Percentiles rank a stretch among this genome's conserved stretches.
phyloP scores from a whole-genome alignment of 225 moss, liverwort and hornwort genomes.

The Takakia lepidozioides region DNA sequence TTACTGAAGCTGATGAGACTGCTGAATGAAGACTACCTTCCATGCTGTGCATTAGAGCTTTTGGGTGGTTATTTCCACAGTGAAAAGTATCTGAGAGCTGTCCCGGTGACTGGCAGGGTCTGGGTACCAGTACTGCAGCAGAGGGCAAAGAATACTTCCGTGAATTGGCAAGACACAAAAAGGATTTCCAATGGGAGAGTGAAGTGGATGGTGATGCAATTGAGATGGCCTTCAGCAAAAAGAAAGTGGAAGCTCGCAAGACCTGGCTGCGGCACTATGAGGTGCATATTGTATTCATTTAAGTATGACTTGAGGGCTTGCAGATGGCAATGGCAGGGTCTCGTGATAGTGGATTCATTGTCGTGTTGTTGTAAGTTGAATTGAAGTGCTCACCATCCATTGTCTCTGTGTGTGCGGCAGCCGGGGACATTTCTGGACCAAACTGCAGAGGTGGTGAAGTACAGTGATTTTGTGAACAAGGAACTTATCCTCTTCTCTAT shows the following conservation, averaged over 20 bases:
- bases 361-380: neutral
- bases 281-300: too few species aligned
- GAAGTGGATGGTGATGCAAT: constrained; percentile 90
- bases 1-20: too few species aligned
- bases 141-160: constrained; percentile 97
- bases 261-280: constrained; percentile 91
- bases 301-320: too few species aligned
- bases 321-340: too few species aligned
- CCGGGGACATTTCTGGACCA: constrained; percentile 95
- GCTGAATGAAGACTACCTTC: too few species aligned
- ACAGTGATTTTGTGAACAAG: constrained; percentile 93
- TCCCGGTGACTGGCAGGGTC: too few species aligned
- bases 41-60: too few species aligned
- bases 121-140: constrained; percentile 86
- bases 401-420: constrained; percentile 42
- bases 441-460: constrained; percentile 67
- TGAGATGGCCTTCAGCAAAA: constrained; percentile 99
- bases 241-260: constrained; percentile 91
- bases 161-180: constrained; percentile 68
- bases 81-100: too few species aligned
- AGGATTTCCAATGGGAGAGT: constrained; percentile 73
- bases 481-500: constrained; percentile 95
- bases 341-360: too few species aligned
- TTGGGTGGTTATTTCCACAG: too few species aligned
- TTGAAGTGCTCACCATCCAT: too few species aligned